Conservation (phyloP, 2,329 filamentous ascomycete genomes). For the Zymoseptoria tritici region DNA sequence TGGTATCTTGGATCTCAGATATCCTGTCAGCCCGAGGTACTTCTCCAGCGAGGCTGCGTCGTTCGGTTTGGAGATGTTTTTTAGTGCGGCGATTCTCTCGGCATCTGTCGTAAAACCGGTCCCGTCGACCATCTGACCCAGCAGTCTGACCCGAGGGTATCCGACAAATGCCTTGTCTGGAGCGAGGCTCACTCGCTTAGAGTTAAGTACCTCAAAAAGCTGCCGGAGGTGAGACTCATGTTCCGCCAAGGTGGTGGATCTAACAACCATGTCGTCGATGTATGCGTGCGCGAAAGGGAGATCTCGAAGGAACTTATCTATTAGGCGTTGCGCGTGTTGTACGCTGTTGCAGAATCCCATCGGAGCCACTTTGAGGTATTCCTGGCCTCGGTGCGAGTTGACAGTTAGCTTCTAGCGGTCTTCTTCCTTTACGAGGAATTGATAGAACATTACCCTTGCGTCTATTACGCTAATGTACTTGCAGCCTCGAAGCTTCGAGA, state of each 20-base stretch:
- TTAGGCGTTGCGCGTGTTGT: not conserved
- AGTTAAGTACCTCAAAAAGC: not conserved
- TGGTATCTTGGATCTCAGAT: not conserved
- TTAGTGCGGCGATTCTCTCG: not conserved
- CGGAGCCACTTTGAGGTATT: not conserved
- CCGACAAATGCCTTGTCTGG: not conserved
- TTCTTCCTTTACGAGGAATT: not conserved
- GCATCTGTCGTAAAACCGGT: not conserved
- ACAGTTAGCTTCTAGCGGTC: not conserved
- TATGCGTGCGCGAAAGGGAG: not conserved
- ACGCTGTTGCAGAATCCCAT: constrained; percentile 1
- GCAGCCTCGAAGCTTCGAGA: not conserved
- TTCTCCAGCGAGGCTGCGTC: not conserved
- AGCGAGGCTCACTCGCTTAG: not conserved
- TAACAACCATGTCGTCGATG: not conserved
- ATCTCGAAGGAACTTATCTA: not conserved
- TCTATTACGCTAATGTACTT: constrained; percentile 1
- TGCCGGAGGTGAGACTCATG: not conserved
- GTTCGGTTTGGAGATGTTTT: not conserved
- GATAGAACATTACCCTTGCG: not conserved
- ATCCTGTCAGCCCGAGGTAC: not conserved
- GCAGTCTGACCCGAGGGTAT: not conserved
- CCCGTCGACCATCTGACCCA: not conserved
- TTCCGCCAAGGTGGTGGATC: not conserved
- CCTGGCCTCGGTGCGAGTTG: not conserved